Percentiles rank a stretch among this genome's conserved stretches.
Conservation (phyloP, 148 eudicot genomes). For the Linanthus parryae region DNA sequence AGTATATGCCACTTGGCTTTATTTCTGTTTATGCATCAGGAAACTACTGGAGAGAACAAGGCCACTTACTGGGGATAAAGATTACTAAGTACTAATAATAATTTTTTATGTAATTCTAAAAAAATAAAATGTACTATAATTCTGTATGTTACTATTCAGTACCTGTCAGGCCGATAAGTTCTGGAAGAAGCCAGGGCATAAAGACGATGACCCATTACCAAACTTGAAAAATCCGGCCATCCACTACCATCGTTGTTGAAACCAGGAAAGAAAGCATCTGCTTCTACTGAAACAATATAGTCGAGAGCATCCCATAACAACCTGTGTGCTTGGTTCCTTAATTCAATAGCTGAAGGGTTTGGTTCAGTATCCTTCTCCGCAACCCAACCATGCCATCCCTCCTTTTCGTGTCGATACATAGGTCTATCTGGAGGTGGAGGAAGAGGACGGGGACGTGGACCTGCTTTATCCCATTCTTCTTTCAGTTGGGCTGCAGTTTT, state of each 20-base stretch:
- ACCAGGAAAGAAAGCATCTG: constrained; percentile 88
- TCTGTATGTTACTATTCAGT: no score
- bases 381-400: constrained; percentile 95
- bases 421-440: constrained; percentile 93
- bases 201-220: constrained; percentile 87
- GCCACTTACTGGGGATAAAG: no score
- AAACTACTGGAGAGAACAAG: no score
- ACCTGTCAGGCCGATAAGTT: constrained; percentile 93
- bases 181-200: constrained; percentile 64
- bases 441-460: constrained; percentile 95
- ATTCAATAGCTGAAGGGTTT: constrained; percentile 42
- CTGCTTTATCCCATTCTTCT: constrained; percentile 84
- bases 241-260: constrained; percentile 80
- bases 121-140: no score
- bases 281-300: constrained; percentile 80
- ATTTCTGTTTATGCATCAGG: no score
- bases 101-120: no score
- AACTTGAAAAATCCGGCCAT: constrained; percentile 76
- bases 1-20: no score
- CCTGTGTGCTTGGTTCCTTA: constrained; percentile 67
- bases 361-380: constrained; percentile 76
- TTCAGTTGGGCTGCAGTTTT: constrained; percentile 42
- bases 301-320: constrained; percentile 88
- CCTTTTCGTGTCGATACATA: constrained; percentile 77
- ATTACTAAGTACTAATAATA: no score